phyloP scores from a whole-genome alignment of 176 grass and related monocot genomes.

The Tillandsia leiboldiana region DNA sequence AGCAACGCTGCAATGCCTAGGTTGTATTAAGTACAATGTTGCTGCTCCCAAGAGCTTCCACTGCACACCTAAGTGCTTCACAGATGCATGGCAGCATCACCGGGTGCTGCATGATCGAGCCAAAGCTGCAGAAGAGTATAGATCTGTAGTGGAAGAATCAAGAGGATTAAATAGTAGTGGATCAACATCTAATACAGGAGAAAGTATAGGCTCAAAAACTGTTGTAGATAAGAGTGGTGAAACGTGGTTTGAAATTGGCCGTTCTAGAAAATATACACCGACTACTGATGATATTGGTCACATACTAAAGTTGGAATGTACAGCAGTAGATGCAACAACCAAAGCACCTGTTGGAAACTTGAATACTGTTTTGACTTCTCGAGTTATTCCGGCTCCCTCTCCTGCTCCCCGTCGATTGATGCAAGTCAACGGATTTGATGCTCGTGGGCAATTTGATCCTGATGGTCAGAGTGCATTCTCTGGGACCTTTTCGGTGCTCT shows the following conservation, averaged over 20 bases:
- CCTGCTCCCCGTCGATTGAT: conserved; percentile 88
- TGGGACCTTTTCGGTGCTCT: conserved; percentile 79
- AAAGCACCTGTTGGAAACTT: conserved; percentile 38
- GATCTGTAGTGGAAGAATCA: conserved; percentile 69
- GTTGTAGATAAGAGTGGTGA: conserved; percentile 75
- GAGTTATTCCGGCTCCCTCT: conserved; percentile 90
- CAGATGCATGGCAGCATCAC: conserved; percentile 94
- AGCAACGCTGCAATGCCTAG: conserved; percentile 88
- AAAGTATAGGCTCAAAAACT: conserved; percentile 40
- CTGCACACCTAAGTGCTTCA: conserved; percentile 82
- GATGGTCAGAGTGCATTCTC: conserved; percentile 55
- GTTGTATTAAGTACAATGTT: conserved; percentile 90
- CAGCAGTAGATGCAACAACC: conserved; percentile 47
- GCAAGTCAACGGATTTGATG: conserved; percentile 48
- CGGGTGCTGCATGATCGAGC: conserved; percentile 83
- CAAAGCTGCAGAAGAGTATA: conserved; percentile 70
- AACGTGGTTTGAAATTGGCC: conserved; percentile 82
- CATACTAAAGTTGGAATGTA: conserved; percentile 87
- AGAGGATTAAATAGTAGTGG: conserved; percentile 37
- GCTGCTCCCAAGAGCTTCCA: conserved; percentile 88
- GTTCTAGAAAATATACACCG: conserved; percentile 67
- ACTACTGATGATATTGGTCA: conserved; percentile 93
- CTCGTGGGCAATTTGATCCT: conserved; percentile 54
- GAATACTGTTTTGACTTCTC: conserved; percentile 80
- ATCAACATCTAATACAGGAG: conserved; percentile 37